Evolutionary conservation across 2,329 filamentous ascomycete species (phyloP).

Genomic region (Aschersonia sp.): DNA sequence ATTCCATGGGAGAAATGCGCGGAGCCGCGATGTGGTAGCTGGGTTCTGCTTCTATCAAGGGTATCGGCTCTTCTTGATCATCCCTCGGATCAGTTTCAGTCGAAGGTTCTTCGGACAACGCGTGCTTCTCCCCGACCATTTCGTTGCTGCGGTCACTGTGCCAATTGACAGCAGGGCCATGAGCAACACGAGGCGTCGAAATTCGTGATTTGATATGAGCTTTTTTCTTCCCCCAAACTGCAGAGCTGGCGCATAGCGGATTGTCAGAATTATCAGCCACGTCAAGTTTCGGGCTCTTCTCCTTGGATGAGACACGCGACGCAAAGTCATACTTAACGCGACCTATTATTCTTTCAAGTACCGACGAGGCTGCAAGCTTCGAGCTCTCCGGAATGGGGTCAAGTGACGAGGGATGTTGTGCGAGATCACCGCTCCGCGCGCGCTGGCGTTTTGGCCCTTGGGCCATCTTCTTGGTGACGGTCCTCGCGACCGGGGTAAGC

Average conservation of each 20-base stretch:
- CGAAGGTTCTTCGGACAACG: background rate
- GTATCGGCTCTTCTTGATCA: too few relatives aligned
- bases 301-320: background rate
- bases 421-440: constrained; percentile 7
- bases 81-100: too few relatives aligned
- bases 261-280: background rate
- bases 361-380: constrained; percentile 8
- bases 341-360: constrained; percentile 13
- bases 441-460: constrained; percentile 2
- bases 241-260: constrained; percentile 2
- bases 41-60: background rate
- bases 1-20: constrained; percentile 25
- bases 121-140: background rate
- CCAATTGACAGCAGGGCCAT: background rate
- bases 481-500: background rate
- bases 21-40: constrained; percentile 6
- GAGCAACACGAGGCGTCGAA: constrained; percentile 7
- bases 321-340: constrained; percentile 7
- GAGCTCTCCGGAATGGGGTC: constrained; percentile 18
- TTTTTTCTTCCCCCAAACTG: constrained; percentile 4
- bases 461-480: background rate
- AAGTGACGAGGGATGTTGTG: constrained; percentile 11
- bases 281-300: background rate
- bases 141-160: background rate
- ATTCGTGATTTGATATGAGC: constrained; percentile 10